A percentile compares a stretch with the other conserved stretches of the same genome.
Evolutionary conservation across 805 yeast genomes (phyloP).

Genomic region (Hanseniaspora singularis): DNA sequence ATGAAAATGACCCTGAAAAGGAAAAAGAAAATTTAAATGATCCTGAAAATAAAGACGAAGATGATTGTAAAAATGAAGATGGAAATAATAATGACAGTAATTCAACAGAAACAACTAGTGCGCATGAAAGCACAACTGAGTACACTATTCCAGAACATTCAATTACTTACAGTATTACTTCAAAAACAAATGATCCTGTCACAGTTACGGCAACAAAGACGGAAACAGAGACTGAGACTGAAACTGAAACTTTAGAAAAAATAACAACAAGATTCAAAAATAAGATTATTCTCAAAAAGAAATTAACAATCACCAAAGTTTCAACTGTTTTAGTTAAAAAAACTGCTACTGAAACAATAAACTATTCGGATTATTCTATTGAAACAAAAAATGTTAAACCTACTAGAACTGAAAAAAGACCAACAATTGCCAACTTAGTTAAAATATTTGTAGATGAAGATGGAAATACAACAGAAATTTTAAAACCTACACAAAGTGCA

Average conservation of each 20-base stretch:
- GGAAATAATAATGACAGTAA: no score
- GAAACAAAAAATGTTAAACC: background rate
- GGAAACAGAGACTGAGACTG: constrained; percentile 19
- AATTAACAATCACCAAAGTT: background rate
- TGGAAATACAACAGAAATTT: no score
- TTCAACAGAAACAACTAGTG: no score
- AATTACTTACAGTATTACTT: constrained; percentile 20
- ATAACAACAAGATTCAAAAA: constrained; percentile 14
- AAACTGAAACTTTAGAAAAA: constrained; percentile 17
- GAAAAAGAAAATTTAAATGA: no score
- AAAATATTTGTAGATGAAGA: background rate
- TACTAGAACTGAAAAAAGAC: constrained; percentile 7
- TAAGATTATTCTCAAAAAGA: no score
- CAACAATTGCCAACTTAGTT: constrained; percentile 1
- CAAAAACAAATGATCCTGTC: constrained; percentile 20
- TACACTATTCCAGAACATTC: no score
- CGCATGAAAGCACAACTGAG: no score
- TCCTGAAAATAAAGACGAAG: no score
- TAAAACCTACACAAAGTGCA: no score
- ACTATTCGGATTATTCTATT: constrained; percentile 15
- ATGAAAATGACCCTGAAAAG: no score
- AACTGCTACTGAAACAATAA: constrained; percentile 18
- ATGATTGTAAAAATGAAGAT: no score
- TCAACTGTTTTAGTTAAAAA: constrained; percentile 18
- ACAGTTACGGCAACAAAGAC: constrained; percentile 23